Percentiles rank a stretch among this genome's conserved stretches.
Conservation (phyloP, 108 stramenopile species). For the Discostella pseudostelligera region DNA sequence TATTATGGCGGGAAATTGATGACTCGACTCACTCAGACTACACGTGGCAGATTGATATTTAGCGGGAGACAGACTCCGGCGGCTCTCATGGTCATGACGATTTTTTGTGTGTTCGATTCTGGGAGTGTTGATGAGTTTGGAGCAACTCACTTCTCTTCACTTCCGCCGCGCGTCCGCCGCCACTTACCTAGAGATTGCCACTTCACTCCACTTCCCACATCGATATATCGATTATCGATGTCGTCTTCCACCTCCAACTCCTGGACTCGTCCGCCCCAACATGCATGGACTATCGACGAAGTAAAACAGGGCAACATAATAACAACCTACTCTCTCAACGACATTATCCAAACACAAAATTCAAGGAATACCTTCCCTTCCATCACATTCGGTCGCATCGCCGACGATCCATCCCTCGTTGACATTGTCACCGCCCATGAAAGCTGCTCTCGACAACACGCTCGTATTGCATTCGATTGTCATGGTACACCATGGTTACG, state of each 20-base stretch:
- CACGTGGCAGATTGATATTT: no score
- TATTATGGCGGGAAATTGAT: no score
- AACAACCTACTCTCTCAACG: slow-evolving; percentile 24
- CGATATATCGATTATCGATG: no score
- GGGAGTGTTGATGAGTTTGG: no score
- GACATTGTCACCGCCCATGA: slow-evolving; percentile 67
- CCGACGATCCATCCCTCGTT: slow-evolving; percentile 44
- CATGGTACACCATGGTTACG: slow-evolving; percentile 60
- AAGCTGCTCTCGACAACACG: slow-evolving; percentile 71
- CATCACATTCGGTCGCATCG: slow-evolving; percentile 67
- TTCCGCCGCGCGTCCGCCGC: no score
- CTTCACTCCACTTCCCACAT: no score
- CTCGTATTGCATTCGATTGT: slow-evolving; percentile 72
- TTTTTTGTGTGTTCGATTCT: no score
- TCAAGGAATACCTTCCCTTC: not conserved
- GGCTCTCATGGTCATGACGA: no score
- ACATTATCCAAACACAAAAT: not conserved
- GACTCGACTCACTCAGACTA: no score
- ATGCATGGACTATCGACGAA: slow-evolving; percentile 43
- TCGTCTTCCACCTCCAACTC: slow-evolving; percentile 8
- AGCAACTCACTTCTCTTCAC: no score
- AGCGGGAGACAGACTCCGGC: no score
- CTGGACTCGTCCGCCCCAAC: slow-evolving; percentile 25
- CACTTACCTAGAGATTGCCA: no score
- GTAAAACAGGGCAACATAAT: slow-evolving; percentile 39